Evolutionary conservation across 371 early-diverging fungal species (phyloP).

Genomic region (Mucor lusitanicus): DNA sequence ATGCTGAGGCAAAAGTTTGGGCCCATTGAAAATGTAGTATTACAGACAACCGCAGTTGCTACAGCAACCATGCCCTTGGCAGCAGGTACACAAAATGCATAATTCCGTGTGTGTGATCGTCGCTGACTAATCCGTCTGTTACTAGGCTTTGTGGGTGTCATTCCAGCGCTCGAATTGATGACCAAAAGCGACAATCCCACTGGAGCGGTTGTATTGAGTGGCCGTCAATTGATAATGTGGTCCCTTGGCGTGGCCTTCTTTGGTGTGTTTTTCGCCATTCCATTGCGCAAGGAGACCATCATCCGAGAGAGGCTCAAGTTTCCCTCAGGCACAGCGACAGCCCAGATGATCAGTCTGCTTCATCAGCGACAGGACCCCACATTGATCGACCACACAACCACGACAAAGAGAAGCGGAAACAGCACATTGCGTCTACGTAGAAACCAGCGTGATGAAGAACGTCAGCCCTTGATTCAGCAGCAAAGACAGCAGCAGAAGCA

Average conservation of each 20-base stretch:
- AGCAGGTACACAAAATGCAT: slow-evolving; percentile 44
- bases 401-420: neutral
- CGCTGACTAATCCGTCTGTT: neutral
- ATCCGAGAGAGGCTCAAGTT: slow-evolving; percentile 81
- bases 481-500: neutral
- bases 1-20: slow-evolving; percentile 60
- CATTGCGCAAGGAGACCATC: slow-evolving; percentile 78
- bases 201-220: slow-evolving; percentile 41
- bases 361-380: slow-evolving; percentile 53
- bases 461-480: slow-evolving; percentile 6
- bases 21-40: slow-evolving; percentile 78
- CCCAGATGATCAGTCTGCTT: slow-evolving; percentile 82
- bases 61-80: slow-evolving; percentile 88
- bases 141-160: slow-evolving; percentile 75
- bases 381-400: neutral
- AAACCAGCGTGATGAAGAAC: neutral
- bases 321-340: slow-evolving; percentile 87
- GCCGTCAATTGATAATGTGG: slow-evolving; percentile 70
- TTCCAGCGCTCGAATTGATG: slow-evolving; percentile 74
- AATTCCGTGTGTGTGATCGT: neutral
- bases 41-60: slow-evolving; percentile 83
- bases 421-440: neutral
- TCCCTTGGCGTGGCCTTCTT: slow-evolving; percentile 83
- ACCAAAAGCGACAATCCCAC: slow-evolving; percentile 53
- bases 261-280: slow-evolving; percentile 90